phyloP scores from a whole-genome alignment of 2,329 filamentous ascomycete genomes.

The Aspergillus ochraceus region DNA sequence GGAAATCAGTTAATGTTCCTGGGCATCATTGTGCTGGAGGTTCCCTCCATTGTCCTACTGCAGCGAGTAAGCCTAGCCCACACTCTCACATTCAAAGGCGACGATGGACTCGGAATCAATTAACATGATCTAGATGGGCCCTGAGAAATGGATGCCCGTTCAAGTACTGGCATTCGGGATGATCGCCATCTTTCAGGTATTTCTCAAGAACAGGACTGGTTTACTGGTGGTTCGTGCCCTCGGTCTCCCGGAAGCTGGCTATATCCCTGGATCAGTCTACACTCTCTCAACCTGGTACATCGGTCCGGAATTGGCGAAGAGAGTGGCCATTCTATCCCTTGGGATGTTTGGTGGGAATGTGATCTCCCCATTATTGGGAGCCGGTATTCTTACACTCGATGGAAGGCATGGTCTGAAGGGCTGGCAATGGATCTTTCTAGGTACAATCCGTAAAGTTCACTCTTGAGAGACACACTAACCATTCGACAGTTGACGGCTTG shows the following conservation, averaged over 20 bases:
- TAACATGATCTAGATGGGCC: background rate
- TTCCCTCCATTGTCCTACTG: conserved; percentile 46
- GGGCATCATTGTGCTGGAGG: conserved; percentile 49
- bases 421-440: too few relatives aligned
- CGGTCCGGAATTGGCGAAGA: too few relatives aligned
- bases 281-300: background rate
- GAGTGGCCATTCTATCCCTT: too few relatives aligned
- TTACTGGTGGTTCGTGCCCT: background rate
- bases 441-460: background rate
- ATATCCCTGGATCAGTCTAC: background rate
- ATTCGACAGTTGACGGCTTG: background rate
- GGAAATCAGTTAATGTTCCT: conserved; percentile 54
- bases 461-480: background rate
- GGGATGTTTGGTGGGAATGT: too few relatives aligned
- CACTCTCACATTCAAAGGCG: background rate
- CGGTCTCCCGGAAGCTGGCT: background rate
- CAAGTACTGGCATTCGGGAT: background rate
- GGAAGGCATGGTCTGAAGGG: too few relatives aligned
- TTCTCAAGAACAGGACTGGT: background rate
- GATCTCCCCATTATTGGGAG: too few relatives aligned
- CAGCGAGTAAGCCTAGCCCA: background rate
- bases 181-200: background rate
- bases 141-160: background rate
- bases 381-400: too few relatives aligned
- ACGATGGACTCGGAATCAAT: background rate